phyloP scores from a whole-genome alignment of 495 filamentous ascomycete genomes.

The Lineolata rhizophorae region DNA sequence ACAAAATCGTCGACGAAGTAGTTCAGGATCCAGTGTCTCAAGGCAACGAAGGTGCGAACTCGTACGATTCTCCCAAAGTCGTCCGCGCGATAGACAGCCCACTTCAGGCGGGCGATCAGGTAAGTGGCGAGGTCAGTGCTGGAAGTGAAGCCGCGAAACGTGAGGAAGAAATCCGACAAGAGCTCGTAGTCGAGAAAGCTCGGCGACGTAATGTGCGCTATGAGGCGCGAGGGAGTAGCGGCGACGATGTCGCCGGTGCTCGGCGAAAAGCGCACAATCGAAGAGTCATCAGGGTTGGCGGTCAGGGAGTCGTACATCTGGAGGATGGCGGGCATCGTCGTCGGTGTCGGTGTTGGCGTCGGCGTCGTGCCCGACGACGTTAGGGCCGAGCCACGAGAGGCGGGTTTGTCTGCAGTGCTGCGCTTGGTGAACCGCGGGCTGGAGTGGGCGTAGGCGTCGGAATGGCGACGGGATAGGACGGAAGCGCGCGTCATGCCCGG shows the following conservation, averaged over 20 bases:
- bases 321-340: constrained; percentile 5
- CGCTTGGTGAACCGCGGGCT: constrained; percentile 5
- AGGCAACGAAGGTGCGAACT: constrained; percentile 86
- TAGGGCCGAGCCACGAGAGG: no score
- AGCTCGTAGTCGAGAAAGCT: constrained; percentile 94
- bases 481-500: constrained; percentile 16
- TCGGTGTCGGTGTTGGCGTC: not conserved
- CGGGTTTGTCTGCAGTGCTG: constrained; percentile 2
- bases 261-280: constrained; percentile 66
- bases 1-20: constrained; percentile 96
- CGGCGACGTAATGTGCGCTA: constrained; percentile 94
- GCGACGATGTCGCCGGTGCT: constrained; percentile 56
- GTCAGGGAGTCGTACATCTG: constrained; percentile 57
- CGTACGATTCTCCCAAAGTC: constrained; percentile 79
- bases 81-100: constrained; percentile 63
- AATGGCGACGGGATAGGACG: constrained; percentile 20
- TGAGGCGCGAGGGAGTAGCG: constrained; percentile 74
- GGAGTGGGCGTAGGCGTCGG: no score
- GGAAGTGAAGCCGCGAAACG: constrained; percentile 69
- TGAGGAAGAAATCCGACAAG: constrained; percentile 94
- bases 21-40: constrained; percentile 96
- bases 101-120: constrained; percentile 63
- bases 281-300: constrained; percentile 46
- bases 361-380: not conserved
- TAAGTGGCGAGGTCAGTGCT: constrained; percentile 55